Evolutionary conservation across 1,284 basidiomycete genomes (phyloP), one percentile per base, ranked within the genome.

Genomic region (Naganishia albida): DNA sequence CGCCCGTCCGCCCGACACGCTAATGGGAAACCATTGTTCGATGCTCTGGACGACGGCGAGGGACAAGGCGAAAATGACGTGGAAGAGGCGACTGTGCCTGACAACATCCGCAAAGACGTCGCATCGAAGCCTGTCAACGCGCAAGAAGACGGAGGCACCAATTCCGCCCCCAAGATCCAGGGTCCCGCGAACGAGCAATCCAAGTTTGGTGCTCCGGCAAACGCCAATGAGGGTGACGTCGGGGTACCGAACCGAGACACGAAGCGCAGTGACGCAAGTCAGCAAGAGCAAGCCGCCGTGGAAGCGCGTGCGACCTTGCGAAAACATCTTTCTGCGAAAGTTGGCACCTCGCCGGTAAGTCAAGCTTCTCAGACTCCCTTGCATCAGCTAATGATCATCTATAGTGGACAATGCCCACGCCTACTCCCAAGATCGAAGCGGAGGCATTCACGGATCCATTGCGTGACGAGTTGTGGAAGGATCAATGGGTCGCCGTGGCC

Each of bases 361-460:
- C 28, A 20, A 42, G 8, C 46, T 2, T 39, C 16, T 51, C 26
- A 50, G 42, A 38, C 16, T 39, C 38, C n/a, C n/a, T n/a, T n/a
- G n/a, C n/a, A n/a, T n/a, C n/a, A n/a, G n/a, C n/a, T n/a, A n/a
- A n/a, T n/a, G n/a, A 7, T 56, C 25, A 12, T n/a, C 38, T 66
- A n/a, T 65, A 75, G 40, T 78, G 75, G 76, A 73, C 69, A 15
- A 78, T 90, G 67, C 86, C 86, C 0, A 87, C 85, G 0, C 82
- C 84, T 1, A 84, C 85, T 34, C 91, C 91, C 0, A 79, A 83
- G 39, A 84, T 94, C 59, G 87, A 91, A 71, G 85, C 88, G 0
- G 79, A 90, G 68, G 85, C 85, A 18, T 93, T 97, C 72, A 87
- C 89, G 68, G 93, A 97, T 77, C 93, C 93, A 15, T 82, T 96